Evolutionary conservation across 176 grass and related monocot genomes (phyloP), one percentile per base, ranked within the genome.

Genomic region (Cocos nucifera): DNA sequence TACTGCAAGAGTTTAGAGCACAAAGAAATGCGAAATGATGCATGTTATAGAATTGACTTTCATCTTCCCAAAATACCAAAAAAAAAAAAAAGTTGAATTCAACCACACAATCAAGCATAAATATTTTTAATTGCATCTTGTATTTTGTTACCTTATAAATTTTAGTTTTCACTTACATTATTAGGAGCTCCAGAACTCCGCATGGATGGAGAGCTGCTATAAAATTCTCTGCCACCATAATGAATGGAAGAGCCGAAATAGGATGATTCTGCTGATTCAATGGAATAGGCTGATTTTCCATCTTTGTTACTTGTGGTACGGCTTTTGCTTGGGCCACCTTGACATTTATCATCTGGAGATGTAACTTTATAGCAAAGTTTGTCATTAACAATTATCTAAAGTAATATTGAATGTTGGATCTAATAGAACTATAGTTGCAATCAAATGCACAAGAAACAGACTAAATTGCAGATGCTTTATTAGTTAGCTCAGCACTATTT

Each of bases 161-260:
- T 53, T 15, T 49, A 53, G 14, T 44, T 44, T 44, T 44, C 10
- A 58, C 79, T 71, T 58, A 76, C 79, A 66, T 6, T 66, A 48
- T 70, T 76, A 19, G 67, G 20, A 18, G 73, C 57, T 62, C 75
- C 84, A 23, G 80, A 21, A 24, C 30, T 20, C 49, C 70, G 66
- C 63, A 80, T 82, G 51, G 78, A 61, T 57, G 65, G 50, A 82
- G 88, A 73, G 74, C 50, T 72, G 4, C 72, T 75, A 17, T 92
- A 88, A 65, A 97, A 92, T 19, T 92, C 93, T 70, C 93, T 75
- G 27, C 80, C 87, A 57, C 93, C 93, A 50, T 97, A 97, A 77
- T 92, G 62, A 69, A 88, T 81, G 4, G 87, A 85, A 6, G 81
- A 88, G 50, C 84, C 93, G 67, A 97, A 97, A 50, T 83, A 91